These are phyloP conservation scores for Cladosporium sp. DNA, from an alignment of 2,329 filamentous ascomycete genomes.

Conservation along the genomic window DNA sequence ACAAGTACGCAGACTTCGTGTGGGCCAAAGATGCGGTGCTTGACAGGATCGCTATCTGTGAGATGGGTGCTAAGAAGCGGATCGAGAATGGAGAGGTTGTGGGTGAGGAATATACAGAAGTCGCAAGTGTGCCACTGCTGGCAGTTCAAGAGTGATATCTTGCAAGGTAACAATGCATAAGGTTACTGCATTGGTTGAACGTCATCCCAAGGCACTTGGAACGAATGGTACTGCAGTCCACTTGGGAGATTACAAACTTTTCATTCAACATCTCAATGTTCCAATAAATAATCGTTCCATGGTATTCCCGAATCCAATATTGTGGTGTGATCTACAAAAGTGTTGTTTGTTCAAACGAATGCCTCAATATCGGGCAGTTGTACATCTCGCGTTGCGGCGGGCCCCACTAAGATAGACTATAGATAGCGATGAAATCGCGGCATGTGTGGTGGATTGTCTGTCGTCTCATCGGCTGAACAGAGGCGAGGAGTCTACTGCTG, in stretches of 20 bases:
- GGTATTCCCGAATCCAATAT: constrained; percentile 13
- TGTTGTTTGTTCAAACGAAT: background rate
- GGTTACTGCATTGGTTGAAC: background rate
- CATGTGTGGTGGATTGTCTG: background rate
- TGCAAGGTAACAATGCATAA: background rate
- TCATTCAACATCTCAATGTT: constrained; percentile 13
- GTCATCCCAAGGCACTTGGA: background rate
- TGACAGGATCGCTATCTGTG: constrained; percentile 75
- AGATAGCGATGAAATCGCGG: background rate
- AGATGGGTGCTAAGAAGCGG: constrained; percentile 79
- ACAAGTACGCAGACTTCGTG: constrained; percentile 62
- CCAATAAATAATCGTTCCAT: constrained; percentile 10
- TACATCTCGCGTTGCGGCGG: background rate
- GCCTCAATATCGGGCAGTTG: background rate
- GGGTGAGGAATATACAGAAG: constrained; percentile 55
- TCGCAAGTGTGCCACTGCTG: constrained; percentile 39
- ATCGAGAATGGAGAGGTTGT: constrained; percentile 52
- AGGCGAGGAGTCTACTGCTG: background rate
- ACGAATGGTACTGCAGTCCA: background rate
- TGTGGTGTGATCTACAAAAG: constrained; percentile 9
- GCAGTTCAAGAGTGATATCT: background rate
- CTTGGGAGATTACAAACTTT: constrained; percentile 14
- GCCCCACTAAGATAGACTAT: background rate
- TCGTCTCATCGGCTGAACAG: background rate
- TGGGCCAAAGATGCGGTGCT: constrained; percentile 72